Conservation (phyloP, 2,329 filamentous ascomycete genomes). For the Phialocephala sp. region DNA sequence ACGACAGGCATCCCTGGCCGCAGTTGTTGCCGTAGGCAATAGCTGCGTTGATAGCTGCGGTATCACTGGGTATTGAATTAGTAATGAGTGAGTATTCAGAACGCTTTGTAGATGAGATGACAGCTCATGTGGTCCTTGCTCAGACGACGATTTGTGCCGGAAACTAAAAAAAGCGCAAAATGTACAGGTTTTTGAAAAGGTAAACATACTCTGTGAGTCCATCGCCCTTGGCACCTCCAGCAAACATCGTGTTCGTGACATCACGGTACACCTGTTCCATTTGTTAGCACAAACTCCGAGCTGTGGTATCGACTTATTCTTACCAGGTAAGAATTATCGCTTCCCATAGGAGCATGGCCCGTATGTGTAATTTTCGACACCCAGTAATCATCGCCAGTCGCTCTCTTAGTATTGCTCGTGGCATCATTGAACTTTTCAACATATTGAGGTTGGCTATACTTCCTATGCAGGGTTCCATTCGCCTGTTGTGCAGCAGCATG, state of each 20-base stretch:
- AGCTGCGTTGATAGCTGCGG: slow-evolving; percentile 71
- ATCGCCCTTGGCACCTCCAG: background rate
- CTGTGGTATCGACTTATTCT: too few relatives aligned
- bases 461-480: slow-evolving; percentile 19
- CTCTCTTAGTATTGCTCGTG: too few relatives aligned
- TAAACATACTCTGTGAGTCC: too few relatives aligned
- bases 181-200: too few relatives aligned
- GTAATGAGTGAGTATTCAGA: too few relatives aligned
- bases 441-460: slow-evolving; percentile 7
- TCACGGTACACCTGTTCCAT: slow-evolving; percentile 17
- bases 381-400: too few relatives aligned
- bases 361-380: slow-evolving; percentile 11
- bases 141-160: too few relatives aligned
- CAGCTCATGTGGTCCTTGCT: too few relatives aligned
- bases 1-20: slow-evolving; percentile 39
- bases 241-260: slow-evolving; percentile 5
- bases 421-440: too few relatives aligned
- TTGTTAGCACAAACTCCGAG: slow-evolving; percentile 8
- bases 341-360: slow-evolving; percentile 18
- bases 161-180: too few relatives aligned
- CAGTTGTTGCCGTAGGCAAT: slow-evolving; percentile 22
- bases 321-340: too few relatives aligned
- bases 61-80: slow-evolving; percentile 14
- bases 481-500: slow-evolving; percentile 16
- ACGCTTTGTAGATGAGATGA: too few relatives aligned